A percentile compares a stretch with the other conserved stretches of the same genome.
These are phyloP conservation scores for Pisolithus microcarpus DNA, from an alignment of 768 basidiomycete species.

Conservation along the genomic window DNA sequence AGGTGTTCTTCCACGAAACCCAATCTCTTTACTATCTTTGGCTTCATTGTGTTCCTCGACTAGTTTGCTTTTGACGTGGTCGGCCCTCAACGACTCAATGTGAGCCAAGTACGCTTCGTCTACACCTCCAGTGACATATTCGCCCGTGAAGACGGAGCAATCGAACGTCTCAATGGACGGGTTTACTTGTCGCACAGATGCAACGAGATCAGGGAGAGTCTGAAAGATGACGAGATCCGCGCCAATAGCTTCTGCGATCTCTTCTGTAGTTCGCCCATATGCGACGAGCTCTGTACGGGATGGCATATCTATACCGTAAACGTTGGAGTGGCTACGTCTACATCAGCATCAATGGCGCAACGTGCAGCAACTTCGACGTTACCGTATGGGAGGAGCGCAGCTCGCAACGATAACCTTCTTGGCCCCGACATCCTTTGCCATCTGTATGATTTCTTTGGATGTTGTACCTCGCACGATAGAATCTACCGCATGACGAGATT, in stretches of 20 bases:
- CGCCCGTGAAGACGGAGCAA: constrained; percentile 96
- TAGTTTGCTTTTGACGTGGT: constrained; percentile 64
- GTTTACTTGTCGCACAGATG: constrained; percentile 83
- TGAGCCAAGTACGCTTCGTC: constrained; percentile 72
- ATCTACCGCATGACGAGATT: constrained; percentile 41
- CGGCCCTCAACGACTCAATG: constrained; percentile 73
- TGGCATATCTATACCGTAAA: constrained; percentile 99
- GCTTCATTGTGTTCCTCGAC: constrained; percentile 24
- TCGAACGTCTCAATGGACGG: constrained; percentile 72
- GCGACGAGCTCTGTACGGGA: constrained; percentile 91
- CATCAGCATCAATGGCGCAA: constrained; percentile 3
- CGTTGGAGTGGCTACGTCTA: constrained; percentile 67
- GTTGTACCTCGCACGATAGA: constrained; percentile 99
- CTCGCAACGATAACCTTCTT: constrained; percentile 94
- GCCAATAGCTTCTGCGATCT: constrained; percentile 77
- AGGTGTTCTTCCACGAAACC: constrained; percentile 14
- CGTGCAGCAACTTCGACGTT: background rate
- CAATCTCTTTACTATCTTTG: constrained; percentile 20
- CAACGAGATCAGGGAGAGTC: constrained; percentile 78
- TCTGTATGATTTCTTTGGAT: constrained; percentile 96
- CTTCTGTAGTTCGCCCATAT: constrained; percentile 58
- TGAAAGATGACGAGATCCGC: constrained; percentile 97
- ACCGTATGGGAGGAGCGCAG: constrained; percentile 95
- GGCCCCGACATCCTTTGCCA: constrained; percentile 98
- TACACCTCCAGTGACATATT: constrained; percentile 93